phyloP scores from a whole-genome alignment of 2,329 filamentous ascomycete species.

The Curvularia verruculosa region DNA sequence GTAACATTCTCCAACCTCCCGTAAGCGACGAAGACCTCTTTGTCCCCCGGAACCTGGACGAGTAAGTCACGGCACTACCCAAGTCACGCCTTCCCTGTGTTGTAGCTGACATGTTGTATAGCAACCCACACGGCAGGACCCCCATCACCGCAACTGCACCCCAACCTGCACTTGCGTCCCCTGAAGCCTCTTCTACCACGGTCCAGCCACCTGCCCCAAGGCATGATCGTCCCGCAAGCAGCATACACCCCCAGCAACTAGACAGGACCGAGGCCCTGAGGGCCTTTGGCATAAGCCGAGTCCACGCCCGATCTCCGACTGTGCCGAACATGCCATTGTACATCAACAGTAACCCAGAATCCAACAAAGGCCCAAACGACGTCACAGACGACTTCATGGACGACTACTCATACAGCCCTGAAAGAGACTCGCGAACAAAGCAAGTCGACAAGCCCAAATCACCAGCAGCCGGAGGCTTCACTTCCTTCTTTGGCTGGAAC shows the following conservation, averaged over 20 bases:
- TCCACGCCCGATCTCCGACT: constrained; percentile 45
- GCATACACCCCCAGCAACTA: constrained; percentile 36
- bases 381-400: constrained; percentile 47
- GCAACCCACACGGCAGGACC: constrained; percentile 46
- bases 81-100: constrained; percentile 6
- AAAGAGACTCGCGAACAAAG: constrained; percentile 31
- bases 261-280: constrained; percentile 37
- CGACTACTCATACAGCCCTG: constrained; percentile 40
- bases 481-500: constrained; percentile 72
- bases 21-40: constrained; percentile 44
- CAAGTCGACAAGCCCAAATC: constrained; percentile 51
- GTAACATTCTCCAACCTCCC: constrained; percentile 40
- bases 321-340: constrained; percentile 49
- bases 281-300: constrained; percentile 23
- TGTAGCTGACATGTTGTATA: constrained; percentile 28
- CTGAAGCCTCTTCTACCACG: constrained; percentile 25
- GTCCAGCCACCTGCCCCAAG: constrained; percentile 26
- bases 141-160: constrained; percentile 37
- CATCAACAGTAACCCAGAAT: constrained; percentile 35
- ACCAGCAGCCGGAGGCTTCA: constrained; percentile 60
- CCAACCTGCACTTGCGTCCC: constrained; percentile 26
- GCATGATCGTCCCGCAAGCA: constrained; percentile 48
- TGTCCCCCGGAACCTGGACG: constrained; percentile 47
- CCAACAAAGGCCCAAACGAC: constrained; percentile 46
- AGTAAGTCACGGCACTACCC: constrained; percentile 34